Evolutionary conservation across 2,329 filamentous ascomycete genomes (phyloP).

Genomic region (Colletotrichum australisinense): DNA sequence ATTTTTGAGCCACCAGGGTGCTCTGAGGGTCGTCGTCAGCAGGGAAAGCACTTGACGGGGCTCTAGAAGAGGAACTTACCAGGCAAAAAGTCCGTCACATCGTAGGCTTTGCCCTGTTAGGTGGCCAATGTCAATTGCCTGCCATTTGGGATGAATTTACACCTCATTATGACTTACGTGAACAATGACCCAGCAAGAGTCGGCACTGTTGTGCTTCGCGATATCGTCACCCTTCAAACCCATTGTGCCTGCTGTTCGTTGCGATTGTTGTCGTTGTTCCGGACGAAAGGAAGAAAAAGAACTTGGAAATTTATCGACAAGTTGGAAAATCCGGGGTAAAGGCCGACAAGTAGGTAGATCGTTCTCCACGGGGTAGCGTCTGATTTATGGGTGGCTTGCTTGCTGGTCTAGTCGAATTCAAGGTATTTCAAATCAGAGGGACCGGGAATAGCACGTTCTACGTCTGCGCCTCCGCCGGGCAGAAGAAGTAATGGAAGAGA

Average conservation of each 20-base stretch:
- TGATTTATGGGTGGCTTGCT: constrained; percentile 12
- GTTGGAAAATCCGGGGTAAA: constrained; percentile 26
- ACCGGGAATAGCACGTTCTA: neutral
- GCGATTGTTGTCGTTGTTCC: neutral
- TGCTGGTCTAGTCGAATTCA: neutral
- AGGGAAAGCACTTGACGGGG: neutral
- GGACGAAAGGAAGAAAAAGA: constrained; percentile 12
- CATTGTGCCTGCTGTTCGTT: constrained; percentile 45
- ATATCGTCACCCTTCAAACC: constrained; percentile 64
- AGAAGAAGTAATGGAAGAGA: neutral
- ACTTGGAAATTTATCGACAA: neutral
- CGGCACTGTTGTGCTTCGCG: constrained; percentile 79
- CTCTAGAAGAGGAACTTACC: constrained; percentile 56
- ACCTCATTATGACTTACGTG: constrained; percentile 64
- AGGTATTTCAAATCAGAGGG: constrained; percentile 23
- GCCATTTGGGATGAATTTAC: neutral
- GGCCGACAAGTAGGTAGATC: constrained; percentile 10
- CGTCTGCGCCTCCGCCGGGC: too few relatives aligned
- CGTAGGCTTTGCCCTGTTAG: constrained; percentile 80
- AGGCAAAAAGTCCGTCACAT: constrained; percentile 90
- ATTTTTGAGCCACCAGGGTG: constrained; percentile 92
- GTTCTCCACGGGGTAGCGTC: constrained; percentile 26
- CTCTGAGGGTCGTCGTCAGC: constrained; percentile 58
- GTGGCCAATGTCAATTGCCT: constrained; percentile 28
- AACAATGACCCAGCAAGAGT: constrained; percentile 93